These are phyloP conservation scores for Aspergillus sp. DNA, from an alignment of 2,329 filamentous ascomycete species.

Conservation along the genomic window DNA sequence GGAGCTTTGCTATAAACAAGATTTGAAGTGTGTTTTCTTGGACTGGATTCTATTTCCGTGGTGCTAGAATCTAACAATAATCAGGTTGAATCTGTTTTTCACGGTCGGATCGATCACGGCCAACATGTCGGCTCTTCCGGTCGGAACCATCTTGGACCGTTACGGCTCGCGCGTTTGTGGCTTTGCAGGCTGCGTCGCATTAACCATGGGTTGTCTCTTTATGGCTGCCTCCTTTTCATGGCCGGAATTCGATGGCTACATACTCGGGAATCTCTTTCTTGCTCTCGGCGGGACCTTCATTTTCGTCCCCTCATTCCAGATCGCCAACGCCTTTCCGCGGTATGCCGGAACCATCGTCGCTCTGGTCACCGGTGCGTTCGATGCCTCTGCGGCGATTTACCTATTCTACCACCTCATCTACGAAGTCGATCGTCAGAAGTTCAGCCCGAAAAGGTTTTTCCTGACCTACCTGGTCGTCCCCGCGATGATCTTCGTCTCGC, in stretches of 20 bases:
- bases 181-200: conserved; percentile 64
- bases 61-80: not conserved
- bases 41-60: not conserved
- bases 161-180: conserved; percentile 79
- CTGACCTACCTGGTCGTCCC: conserved; percentile 71
- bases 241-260: conserved; percentile 67
- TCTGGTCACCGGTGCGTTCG: conserved; percentile 76
- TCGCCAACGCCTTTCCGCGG: conserved; percentile 77
- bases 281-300: conserved; percentile 76
- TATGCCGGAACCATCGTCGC: conserved; percentile 74
- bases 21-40: conserved; percentile 46
- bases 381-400: conserved; percentile 77
- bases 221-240: conserved; percentile 67
- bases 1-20: conserved; percentile 59
- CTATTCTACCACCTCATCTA: conserved; percentile 74
- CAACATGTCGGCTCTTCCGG: conserved; percentile 79
- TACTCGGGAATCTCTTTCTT: conserved; percentile 72
- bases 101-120: conserved; percentile 83
- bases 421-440: conserved; percentile 47
- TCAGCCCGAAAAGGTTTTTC: conserved; percentile 65
- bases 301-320: conserved; percentile 78
- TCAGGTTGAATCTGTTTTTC: conserved; percentile 81
- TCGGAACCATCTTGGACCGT: conserved; percentile 80
- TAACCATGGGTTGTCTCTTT: conserved; percentile 66
- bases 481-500: conserved; percentile 59